Percentiles rank a stretch among this genome's conserved stretches.
Conservation (phyloP, 371 early-diverging fungal species). For the Mucor irregularis region DNA sequence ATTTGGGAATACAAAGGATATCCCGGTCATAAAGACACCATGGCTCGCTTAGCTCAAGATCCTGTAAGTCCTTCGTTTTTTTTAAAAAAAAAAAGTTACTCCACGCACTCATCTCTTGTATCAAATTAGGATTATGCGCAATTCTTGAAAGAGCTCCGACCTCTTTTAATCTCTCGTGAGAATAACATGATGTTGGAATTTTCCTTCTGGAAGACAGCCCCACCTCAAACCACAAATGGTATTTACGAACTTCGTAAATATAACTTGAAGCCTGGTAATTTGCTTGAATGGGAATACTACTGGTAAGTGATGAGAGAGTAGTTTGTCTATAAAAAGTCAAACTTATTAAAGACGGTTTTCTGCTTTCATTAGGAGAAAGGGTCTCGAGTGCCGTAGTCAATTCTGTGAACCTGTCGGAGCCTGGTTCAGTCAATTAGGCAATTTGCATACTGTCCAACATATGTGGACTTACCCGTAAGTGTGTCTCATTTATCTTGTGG, state of each 20-base stretch:
- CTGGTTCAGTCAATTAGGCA: conserved; percentile 93
- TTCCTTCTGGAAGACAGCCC: conserved; percentile 86
- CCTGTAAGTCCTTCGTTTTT: conserved; percentile 36
- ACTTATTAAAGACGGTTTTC: no score
- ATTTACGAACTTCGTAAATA: conserved; percentile 93
- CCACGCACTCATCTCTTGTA: not conserved
- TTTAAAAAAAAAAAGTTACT: not conserved
- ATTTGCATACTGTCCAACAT: conserved; percentile 88
- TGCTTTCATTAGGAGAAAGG: conserved; percentile 55
- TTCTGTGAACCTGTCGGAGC: conserved; percentile 92
- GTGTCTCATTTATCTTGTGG: conserved; percentile 66
- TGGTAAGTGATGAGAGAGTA: no score
- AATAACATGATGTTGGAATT: conserved; percentile 91
- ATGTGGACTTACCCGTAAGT: conserved; percentile 90
- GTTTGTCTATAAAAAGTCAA: no score
- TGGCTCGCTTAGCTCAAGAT: conserved; percentile 56
- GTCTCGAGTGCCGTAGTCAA: conserved; percentile 84
- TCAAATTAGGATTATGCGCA: conserved; percentile 29
- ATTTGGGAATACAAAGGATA: conserved; percentile 95
- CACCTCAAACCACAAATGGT: conserved; percentile 73
- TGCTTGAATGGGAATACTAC: conserved; percentile 92
- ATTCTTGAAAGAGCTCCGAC: conserved; percentile 66
- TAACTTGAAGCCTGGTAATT: conserved; percentile 80
- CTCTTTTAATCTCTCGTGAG: conserved; percentile 71
- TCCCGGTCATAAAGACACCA: conserved; percentile 69